Percentiles rank a stretch among this genome's conserved stretches.
These are phyloP conservation scores for Deakozyma indianensis DNA, from an alignment of 805 yeast species.

Conservation along the genomic window DNA sequence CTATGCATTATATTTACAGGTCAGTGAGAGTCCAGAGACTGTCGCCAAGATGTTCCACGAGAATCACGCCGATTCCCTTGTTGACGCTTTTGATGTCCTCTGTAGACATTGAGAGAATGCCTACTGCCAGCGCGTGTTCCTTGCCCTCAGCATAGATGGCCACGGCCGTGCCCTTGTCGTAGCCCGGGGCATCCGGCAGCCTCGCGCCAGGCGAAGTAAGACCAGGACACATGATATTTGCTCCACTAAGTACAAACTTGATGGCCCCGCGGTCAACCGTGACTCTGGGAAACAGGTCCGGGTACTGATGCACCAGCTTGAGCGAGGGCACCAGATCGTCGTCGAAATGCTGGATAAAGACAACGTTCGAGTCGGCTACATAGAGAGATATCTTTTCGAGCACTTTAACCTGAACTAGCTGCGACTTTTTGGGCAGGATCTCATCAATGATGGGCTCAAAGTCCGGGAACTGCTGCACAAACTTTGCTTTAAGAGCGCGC, in stretches of 20 bases:
- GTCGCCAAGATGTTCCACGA: slow-evolving; percentile 75
- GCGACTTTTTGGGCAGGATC: slow-evolving; percentile 78
- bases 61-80: slow-evolving; percentile 82
- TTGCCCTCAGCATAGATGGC: slow-evolving; percentile 86
- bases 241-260: slow-evolving; percentile 88
- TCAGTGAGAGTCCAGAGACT: slow-evolving; percentile 33
- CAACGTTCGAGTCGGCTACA: slow-evolving; percentile 46
- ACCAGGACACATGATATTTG: slow-evolving; percentile 95
- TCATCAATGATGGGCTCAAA: slow-evolving; percentile 67
- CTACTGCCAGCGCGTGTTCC: slow-evolving; percentile 79
- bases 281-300: slow-evolving; percentile 69
- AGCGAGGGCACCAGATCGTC: slow-evolving; percentile 65
- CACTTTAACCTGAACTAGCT: slow-evolving; percentile 67
- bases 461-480: slow-evolving; percentile 59
- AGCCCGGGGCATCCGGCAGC: slow-evolving; percentile 57
- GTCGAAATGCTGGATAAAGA: slow-evolving; percentile 70
- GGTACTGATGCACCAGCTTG: slow-evolving; percentile 31
- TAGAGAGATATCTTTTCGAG: slow-evolving; percentile 79
- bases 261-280: slow-evolving; percentile 95
- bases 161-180: slow-evolving; percentile 57
- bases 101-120: slow-evolving; percentile 75
- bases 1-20: no score
- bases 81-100: slow-evolving; percentile 72
- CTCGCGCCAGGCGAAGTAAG: slow-evolving; percentile 71
- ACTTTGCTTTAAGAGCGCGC: slow-evolving; percentile 64